phyloP scores from a whole-genome alignment of 768 basidiomycete genomes.

The Cubamyces lactineus region DNA sequence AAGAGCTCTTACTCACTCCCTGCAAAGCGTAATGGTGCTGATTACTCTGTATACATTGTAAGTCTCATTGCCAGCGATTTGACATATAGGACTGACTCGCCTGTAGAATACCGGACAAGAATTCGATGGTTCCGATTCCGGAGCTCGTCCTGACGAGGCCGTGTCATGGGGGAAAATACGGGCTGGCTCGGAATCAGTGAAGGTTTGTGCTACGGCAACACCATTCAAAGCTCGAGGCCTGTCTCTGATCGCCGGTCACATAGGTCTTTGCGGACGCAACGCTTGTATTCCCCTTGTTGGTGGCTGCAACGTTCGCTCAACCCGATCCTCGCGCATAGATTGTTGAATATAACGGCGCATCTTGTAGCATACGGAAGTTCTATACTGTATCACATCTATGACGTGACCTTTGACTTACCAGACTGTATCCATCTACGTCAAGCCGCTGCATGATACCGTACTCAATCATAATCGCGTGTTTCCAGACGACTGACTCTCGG shows the following conservation, averaged over 20 bases:
- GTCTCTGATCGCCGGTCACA: neutral
- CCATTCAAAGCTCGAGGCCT: neutral
- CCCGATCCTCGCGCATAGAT: neutral
- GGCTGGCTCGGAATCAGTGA: conserved; percentile 78
- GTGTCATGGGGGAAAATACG: conserved; percentile 99
- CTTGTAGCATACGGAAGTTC: neutral
- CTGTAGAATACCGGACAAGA: conserved; percentile 95
- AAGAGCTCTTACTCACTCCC: conserved; percentile 7
- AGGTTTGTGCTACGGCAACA: conserved; percentile 47
- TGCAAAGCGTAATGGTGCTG: conserved; percentile 90
- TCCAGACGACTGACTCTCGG: no score
- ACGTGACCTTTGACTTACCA: no score
- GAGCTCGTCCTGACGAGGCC: conserved; percentile 96
- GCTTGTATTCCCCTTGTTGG: conserved; percentile 91
- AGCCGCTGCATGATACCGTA: no score
- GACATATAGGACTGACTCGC: neutral
- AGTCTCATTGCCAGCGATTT: conserved; percentile 31
- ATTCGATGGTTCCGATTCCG: conserved; percentile 98
- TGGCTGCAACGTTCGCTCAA: conserved; percentile 88
- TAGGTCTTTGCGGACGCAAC: conserved; percentile 96
- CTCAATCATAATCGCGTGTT: no score
- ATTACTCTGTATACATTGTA: conserved; percentile 95
- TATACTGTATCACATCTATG: neutral
- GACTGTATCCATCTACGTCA: no score
- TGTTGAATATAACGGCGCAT: neutral